A percentile compares a stretch with the other conserved stretches of the same genome.
phyloP scores from a whole-genome alignment of 139 green algal species.

The Picochlorum sp. region DNA sequence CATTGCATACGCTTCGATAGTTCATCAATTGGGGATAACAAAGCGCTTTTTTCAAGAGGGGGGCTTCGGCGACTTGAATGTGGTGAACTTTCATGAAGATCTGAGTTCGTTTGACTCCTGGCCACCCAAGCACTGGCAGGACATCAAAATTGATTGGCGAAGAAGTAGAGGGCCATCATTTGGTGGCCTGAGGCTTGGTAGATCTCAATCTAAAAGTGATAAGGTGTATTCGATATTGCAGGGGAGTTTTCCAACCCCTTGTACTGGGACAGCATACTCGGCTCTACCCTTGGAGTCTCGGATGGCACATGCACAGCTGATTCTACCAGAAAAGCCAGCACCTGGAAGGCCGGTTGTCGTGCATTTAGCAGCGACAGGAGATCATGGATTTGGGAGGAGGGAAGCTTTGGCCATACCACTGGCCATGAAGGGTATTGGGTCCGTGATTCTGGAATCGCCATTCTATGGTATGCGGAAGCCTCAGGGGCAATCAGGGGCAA shows the following conservation, averaged over 20 bases:
- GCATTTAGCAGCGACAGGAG: conserved; percentile 74
- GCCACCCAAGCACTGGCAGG: conserved; percentile 27
- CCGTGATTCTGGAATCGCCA: conserved; percentile 64
- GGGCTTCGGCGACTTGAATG: conserved; percentile 28
- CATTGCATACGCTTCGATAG: conserved; percentile 17
- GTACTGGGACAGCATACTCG: conserved; percentile 39
- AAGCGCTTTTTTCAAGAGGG: conserved; percentile 23
- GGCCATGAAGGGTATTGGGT: conserved; percentile 50
- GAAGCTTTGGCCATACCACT: conserved; percentile 45
- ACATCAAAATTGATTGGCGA: neutral
- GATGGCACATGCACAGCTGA: neutral
- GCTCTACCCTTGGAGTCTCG: conserved; percentile 42
- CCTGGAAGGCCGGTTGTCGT: conserved; percentile 36
- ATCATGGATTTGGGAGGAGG: conserved; percentile 56
- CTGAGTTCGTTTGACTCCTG: conserved; percentile 16
- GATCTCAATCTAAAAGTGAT: neutral
- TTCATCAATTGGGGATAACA: conserved; percentile 30
- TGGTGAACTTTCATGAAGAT: conserved; percentile 31
- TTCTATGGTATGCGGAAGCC: conserved; percentile 67
- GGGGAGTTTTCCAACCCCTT: conserved; percentile 48
- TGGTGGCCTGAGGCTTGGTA: conserved; percentile 17
- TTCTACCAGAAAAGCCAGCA: conserved; percentile 12
- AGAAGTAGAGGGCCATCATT: too few relatives aligned
- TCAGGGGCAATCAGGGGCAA: conserved; percentile 49
- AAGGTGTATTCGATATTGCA: conserved; percentile 41